Evolutionary conservation across 495 filamentous ascomycete species (phyloP).

Genomic region (Aspergillus ellipticus): DNA sequence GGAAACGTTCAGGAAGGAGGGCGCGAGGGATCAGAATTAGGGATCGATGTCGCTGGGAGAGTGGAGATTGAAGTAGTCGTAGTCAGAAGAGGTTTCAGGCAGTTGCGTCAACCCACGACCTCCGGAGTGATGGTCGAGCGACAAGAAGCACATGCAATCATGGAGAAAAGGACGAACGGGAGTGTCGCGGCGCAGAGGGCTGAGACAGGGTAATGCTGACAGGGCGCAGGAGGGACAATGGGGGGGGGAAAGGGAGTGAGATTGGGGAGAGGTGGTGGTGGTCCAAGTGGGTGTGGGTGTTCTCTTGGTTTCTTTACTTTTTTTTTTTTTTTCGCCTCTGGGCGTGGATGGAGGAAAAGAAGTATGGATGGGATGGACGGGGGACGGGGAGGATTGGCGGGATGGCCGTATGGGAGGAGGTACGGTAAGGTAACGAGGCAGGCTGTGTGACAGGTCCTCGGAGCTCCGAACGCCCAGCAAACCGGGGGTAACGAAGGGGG

Average conservation of each 20-base stretch:
- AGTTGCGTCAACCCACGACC: conserved; percentile 15
- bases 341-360: neutral
- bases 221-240: conserved; percentile 6
- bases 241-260: conserved; percentile 5
- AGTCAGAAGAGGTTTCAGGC: neutral
- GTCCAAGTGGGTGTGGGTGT: neutral
- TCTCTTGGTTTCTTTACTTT: neutral
- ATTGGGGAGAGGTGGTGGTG: neutral
- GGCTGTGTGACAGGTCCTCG: neutral
- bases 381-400: conserved; percentile 5
- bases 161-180: conserved; percentile 11
- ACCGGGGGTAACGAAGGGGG: neutral
- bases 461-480: neutral
- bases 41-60: neutral
- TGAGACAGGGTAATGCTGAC: conserved; percentile 8
- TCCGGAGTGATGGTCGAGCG: conserved; percentile 16
- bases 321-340: conserved; percentile 2
- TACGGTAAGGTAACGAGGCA: neutral
- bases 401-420: neutral
- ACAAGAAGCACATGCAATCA: conserved; percentile 16
- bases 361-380: conserved; percentile 4
- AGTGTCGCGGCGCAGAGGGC: neutral
- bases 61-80: conserved; percentile 4
- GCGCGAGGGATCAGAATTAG: neutral
- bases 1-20: neutral